Evolutionary conservation across 495 filamentous ascomycete genomes (phyloP), one percentile per base, ranked within the genome.

Genomic region (Aspergillus avenaceus): DNA sequence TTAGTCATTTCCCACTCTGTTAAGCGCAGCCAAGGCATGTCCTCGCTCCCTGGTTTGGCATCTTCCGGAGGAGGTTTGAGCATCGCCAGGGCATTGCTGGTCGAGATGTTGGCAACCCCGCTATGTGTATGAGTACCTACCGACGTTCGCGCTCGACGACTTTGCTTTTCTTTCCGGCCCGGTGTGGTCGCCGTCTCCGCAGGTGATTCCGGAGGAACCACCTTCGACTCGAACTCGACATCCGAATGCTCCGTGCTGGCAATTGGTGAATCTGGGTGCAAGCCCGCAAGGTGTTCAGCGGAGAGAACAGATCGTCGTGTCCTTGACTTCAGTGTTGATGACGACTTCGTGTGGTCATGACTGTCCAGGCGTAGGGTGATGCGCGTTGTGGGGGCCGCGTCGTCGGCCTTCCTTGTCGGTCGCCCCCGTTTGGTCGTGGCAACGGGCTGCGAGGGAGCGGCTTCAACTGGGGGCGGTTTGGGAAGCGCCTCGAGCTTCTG

Each of bases 1-100:
- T 84, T 84, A 3, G 90, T 91, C 71, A 98, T 90, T 58, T 98
- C 93, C 69, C 84, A 97, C 22, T 85, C 81, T 0, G 91, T 97
- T 31, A 98, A 77, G 45, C 90, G 86, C 53, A 92, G 76, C 93
- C 93, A 98, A 0, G 93, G 93, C 24, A 86, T 73, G 59, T 92
- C 82, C 49, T 81, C 72, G 58, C 87, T 90, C 14, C 93, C 93
- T 6, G 72, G 61, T 25, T 81, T 75, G 13, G 88, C 87, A 64
- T 92, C 83, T 25, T 82, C 76, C 0, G 91, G 91, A 2, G 91
- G 90, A 7, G 88, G 87, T 31, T 84, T 81, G 2, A 93, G 76
- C 52, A 84, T 73, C 0, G 88, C 85, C 40, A 96, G 71, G 5
- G 85, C 88, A 62, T 84, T 86, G 63, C 85, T 90, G n/a, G 87